phyloP scores from a whole-genome alignment of 139 green algal species.

The Chlamydomonas sp. region DNA sequence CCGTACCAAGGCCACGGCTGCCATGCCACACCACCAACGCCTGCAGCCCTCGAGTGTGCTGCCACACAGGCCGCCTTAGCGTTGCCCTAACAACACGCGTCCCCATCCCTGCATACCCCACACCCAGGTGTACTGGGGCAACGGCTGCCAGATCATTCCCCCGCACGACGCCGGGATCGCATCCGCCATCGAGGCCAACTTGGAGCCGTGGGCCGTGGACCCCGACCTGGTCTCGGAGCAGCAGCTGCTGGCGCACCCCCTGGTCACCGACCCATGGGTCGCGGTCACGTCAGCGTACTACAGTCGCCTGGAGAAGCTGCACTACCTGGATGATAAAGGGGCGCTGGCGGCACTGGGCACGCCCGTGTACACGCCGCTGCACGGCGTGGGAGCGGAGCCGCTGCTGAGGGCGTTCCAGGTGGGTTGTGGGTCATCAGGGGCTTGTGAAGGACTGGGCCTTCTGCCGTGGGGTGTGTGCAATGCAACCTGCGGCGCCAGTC shows the following conservation, averaged over 20 bases:
- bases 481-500: too few relatives aligned
- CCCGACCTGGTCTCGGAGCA: not conserved
- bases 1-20: too few relatives aligned
- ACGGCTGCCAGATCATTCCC: conserved; percentile 85
- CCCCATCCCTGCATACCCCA: too few relatives aligned
- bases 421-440: not conserved
- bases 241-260: conserved; percentile 3
- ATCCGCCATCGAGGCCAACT: conserved; percentile 64
- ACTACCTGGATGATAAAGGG: conserved; percentile 34
- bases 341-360: conserved; percentile 15
- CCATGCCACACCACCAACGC: too few relatives aligned
- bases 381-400: conserved; percentile 72
- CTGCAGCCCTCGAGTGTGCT: too few relatives aligned
- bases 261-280: conserved; percentile 57
- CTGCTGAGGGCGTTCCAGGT: conserved; percentile 58
- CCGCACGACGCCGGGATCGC: conserved; percentile 80
- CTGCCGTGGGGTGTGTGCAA: too few relatives aligned
- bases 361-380: conserved; percentile 78
- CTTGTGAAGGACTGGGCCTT: too few relatives aligned
- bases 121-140: conserved; percentile 73
- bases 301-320: conserved; percentile 25
- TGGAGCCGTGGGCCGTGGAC: conserved; percentile 59
- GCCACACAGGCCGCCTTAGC: too few relatives aligned
- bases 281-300: conserved; percentile 64
- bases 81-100: too few relatives aligned